Base-by-base conservation (phyloP, 257 asterid genomes). In the Verbascum thapsus region DNA sequence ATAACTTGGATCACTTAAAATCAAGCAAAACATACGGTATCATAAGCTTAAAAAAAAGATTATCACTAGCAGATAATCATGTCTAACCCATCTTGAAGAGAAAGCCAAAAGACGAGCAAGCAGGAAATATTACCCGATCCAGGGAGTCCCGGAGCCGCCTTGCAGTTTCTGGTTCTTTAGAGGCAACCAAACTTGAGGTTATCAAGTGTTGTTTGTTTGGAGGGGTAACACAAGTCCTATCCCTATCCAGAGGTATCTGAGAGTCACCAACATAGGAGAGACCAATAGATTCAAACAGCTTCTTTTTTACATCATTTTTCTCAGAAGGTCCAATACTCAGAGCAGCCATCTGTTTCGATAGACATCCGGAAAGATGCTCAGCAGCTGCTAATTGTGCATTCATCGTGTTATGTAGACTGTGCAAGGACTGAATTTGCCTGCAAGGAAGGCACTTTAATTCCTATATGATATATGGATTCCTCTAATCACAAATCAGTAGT, bases 221-320 rank as follows among this genome's bases (percentile, higher is more conserved):
- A 53, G 83, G 86, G 61, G 88, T 63, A 72, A 63, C 65, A 41
- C 61, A 58, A 69, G 67, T 60, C 71, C 80, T 78, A 69, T 69
- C 76, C 68, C 69, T 69, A 75, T 67, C 78, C 10, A 84, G 81
- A 70, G 91, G 79, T 63, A 63, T 72, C 59, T 73, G 70, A 62
- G 74, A 55, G 43, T 72, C 78, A 53, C 72, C 79, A 64, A 23
- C 76, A 74, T 73, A 85, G 47, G 88, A 47, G 54, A 94, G 91
- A 67, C 97, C 97, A 75, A 94, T 80, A 37, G 90, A 87, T 68
- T 94, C 97, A 71, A 94, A 94, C 35, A 94, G 80, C 71, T 94
- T 77, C 76, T 63, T 87, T 76, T 85, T 94, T 0, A 77, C 76
- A 57, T 80, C 88, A 52, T 76, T 82, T 71, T 75, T 77, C 66